Evolutionary conservation across 352 stramenopile genomes (phyloP), one percentile per base, ranked within the genome.

Genomic region (Pythium guiyangense): DNA sequence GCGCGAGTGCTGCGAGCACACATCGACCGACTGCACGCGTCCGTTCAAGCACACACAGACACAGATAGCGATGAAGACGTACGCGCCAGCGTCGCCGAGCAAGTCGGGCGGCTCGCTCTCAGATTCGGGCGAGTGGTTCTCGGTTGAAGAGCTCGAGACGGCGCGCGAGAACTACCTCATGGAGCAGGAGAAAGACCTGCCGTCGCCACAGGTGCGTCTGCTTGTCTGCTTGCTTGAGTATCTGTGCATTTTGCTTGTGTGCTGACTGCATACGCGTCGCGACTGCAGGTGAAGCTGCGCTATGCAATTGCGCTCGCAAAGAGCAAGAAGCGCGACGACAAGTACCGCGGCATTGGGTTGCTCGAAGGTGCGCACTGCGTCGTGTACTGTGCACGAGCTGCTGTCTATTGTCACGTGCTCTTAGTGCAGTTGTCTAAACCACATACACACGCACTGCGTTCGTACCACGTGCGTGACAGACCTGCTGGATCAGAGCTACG

Each of bases 281-380:
- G 22, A 1, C 1, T 22, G 22, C 22, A 87, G 74, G 76, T 90
- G 51, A 92, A 92, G 49, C 52, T 88, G 40, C 76, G 77, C 5
- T 92, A 92, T 43, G 82, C 79, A 20, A 65, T 88, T 37, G 79
- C 78, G 56, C 54, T 92, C 51, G 78, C 74, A 43, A 92, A 92
- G 66, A 92, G 82, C 66, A 71, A 68, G 51, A 89, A 89, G 52
- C 74, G 78, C 20, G 82, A 92, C 52, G 77, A 92, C 63, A 92
- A 92, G 64, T 77, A 80, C 54, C 77, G 82, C 39, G 82, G 77
- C 14, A 74, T 90, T 18, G 78, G 68, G 2, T 66, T 92, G 31
- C 59, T 92, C 39, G 82, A 92, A 82, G 81, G 81, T 88, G 58
- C 9, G 37, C 17, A 6, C 6, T 43, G 37, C 17, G 15, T 43